Evolutionary conservation across 805 yeast species (phyloP).

Genomic region (Blastobotrys attinorum): DNA sequence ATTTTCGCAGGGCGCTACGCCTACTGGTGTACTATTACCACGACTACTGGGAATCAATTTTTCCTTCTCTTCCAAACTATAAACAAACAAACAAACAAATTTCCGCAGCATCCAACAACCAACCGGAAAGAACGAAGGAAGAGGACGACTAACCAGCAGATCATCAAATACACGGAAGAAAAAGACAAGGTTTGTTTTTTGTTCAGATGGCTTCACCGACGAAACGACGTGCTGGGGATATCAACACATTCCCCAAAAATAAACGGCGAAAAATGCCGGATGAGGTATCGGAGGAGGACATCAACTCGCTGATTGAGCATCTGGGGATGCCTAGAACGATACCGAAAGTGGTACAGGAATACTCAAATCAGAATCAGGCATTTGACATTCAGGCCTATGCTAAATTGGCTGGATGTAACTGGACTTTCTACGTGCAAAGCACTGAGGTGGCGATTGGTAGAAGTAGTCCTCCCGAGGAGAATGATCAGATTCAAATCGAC

Average conservation of each 20-base stretch:
- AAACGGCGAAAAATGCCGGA: conserved; percentile 15
- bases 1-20: too few species aligned
- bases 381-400: conserved; percentile 96
- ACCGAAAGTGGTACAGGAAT: conserved; percentile 65
- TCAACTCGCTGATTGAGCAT: conserved; percentile 66
- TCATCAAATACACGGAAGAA: too few species aligned
- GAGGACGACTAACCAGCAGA: too few species aligned
- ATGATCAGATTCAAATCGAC: conserved; percentile 53
- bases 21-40: too few species aligned
- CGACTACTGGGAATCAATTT: too few species aligned
- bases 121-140: too few species aligned
- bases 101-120: too few species aligned
- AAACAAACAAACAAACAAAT: too few species aligned
- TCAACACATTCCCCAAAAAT: too few species aligned
- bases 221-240: too few species aligned
- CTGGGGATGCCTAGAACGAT: conserved; percentile 64
- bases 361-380: conserved; percentile 59
- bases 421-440: conserved; percentile 90
- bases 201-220: neutral
- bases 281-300: conserved; percentile 38
- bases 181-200: too few species aligned
- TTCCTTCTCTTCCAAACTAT: too few species aligned
- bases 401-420: conserved; percentile 80
- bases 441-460: conserved; percentile 79
- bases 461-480: conserved; percentile 43